Conservation (phyloP, 257 asterid genomes). For the Perilla frutescens region DNA sequence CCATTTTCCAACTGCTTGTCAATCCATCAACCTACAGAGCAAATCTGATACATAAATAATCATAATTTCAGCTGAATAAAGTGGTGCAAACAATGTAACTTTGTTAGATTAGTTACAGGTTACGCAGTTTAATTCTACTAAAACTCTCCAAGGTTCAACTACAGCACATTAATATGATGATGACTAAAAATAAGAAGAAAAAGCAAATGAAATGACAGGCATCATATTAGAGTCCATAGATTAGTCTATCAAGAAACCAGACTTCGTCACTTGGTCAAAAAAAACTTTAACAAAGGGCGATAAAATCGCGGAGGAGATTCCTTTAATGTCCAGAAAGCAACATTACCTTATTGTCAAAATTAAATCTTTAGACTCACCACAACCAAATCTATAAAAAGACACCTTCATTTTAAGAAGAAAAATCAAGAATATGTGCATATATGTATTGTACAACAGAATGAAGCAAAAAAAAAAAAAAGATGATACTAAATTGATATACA, state of each 20-base stretch:
- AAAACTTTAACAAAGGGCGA: conserved; percentile 40
- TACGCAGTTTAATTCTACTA: conserved; percentile 6
- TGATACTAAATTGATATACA: not conserved
- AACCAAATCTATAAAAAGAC: conserved; percentile 15
- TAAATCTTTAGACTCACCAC: not conserved
- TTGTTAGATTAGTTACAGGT: conserved; percentile 1
- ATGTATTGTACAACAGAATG: not conserved
- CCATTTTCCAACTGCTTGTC: conserved; percentile 23
- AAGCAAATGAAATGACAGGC: conserved; percentile 42
- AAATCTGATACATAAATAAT: not conserved
- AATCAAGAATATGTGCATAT: not conserved
- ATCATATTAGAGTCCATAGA: conserved; percentile 36
- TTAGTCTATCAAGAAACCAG: conserved; percentile 39
- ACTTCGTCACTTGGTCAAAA: conserved; percentile 44
- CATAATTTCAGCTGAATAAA: not conserved
- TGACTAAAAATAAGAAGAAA: conserved; percentile 22
- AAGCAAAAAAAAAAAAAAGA: not conserved
- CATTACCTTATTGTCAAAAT: conserved; percentile 26
- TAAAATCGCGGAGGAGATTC: conserved; percentile 36
- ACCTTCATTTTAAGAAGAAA: conserved; percentile 3
- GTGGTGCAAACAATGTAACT: conserved; percentile 19
- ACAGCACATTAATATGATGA: conserved; percentile 25
- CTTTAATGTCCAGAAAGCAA: conserved; percentile 33
- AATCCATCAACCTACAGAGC: conserved; percentile 25
- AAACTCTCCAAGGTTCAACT: conserved; percentile 19